Base-by-base conservation (phyloP, 2,329 filamentous ascomycete species). In the Fusarium marasasianum region DNA sequence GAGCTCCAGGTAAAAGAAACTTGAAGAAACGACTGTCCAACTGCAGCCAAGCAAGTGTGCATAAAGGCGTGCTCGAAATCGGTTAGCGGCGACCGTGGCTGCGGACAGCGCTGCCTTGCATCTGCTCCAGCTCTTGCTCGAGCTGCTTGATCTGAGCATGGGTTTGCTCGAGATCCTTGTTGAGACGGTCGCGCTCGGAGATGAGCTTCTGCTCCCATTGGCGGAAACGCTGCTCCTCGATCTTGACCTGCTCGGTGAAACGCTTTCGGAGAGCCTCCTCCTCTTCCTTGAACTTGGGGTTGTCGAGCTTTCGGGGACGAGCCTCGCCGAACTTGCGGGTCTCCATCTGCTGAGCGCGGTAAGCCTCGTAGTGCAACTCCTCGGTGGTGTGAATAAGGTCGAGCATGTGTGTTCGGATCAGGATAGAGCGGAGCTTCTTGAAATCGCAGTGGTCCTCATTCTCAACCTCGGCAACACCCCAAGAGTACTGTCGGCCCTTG, bases 141-240 rank as follows among this genome's bases (percentile, higher is more conserved):
- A 97, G 89, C 83, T 93, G 91, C 90, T 96, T 96, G 89, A 96
- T 97, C 85, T 89, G 92, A 81, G 96, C 96, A 81, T 99, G 97
- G 78, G 96, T 98, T 85, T 94, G 93, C 88, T 99, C 96, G 84
- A 99, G 91, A 82, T 99, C 96, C 91, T 99, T 99, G 92, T 99
- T 99, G 87, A 99, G 91, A 79, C 96, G 94, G 85, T 99, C 97
- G 85, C 96, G 93, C 91, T 99, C 96, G 74, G 94, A 92, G 81
- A 99, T 99, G 84, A 99, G 94, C 91, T 98, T 98, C 91, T 99
- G 96, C 88, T 99, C 96, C 96, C 96, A 99, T 87, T 97, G 93
- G 85, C 97, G 92, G 92, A 99, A 99, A 77, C 96, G 92, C 88
- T 98, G 95, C 87, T 99, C 96, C 89, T 99, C 97, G 81, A 99